Evolutionary conservation across 1,284 basidiomycete genomes (phyloP), one percentile per base, ranked within the genome.

Genomic region (Sanguinoderma infundibulare): DNA sequence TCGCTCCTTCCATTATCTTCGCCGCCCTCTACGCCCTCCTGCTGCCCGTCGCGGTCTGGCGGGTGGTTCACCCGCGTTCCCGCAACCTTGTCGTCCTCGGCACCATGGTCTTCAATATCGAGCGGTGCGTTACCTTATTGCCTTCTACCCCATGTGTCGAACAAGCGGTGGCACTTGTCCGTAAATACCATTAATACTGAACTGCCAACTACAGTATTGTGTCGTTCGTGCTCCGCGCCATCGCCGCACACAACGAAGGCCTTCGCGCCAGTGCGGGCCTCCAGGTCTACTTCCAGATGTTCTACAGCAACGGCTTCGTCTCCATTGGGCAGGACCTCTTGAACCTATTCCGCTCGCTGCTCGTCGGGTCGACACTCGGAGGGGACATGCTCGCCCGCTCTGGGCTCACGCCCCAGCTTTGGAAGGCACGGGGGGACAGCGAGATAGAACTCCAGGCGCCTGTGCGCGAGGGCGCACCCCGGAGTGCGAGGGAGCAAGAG

Each of bases 241-340:
- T 56, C 28, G 70, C 73, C 44, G 67, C 75, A 3, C 68, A 67
- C 22, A n/a, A n/a, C n/a, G n/a, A 64, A 61, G 15, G 57, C 70
- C 1, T 57, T 24, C 68, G 69, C 14, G 62, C 59, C 38, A 69
- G 67, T 15, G 47, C 60, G 10, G 67, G 62, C 24, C 64, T 77
- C 50, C 69, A 69, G 42, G 68, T 67, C 39, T 78, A 75, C 67
- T 65, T 75, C 59, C 76, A 78, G 55, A 64, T 65, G 15, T 69
- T 72, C 1, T 70, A 73, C 35, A 70, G 68, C 14, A 59, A 71
- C 54, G 73, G 70, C 6, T 78, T 72, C 62, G 64, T 76, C 49
- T 46, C 67, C 10, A 67, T 77, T 17, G 71, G 67, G 5, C 61
- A 69, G 22, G 72, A 72, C 50, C 46, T 72, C 32, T 51, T 64